Evolutionary conservation across 2,329 filamentous ascomycete species (phyloP).

Genomic region (Neurospora sp.): DNA sequence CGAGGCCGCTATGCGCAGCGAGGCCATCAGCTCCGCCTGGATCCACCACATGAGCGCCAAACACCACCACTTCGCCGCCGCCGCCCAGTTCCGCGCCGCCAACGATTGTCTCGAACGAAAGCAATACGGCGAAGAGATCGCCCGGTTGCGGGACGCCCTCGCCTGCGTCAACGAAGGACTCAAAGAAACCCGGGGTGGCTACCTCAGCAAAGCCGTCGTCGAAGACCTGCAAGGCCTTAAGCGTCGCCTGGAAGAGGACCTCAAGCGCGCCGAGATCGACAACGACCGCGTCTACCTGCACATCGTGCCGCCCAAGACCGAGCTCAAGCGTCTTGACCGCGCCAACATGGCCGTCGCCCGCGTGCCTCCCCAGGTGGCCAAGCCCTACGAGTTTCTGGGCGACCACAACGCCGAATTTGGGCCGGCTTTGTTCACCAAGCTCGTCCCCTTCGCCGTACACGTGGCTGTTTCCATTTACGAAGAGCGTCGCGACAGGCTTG

Average conservation of each 20-base stretch:
- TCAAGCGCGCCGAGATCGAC: slow-evolving; percentile 89
- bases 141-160: slow-evolving; percentile 72
- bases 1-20: slow-evolving; percentile 78
- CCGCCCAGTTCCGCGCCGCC: slow-evolving; percentile 85
- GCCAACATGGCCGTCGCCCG: slow-evolving; percentile 79
- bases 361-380: slow-evolving; percentile 70
- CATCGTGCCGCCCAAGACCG: slow-evolving; percentile 76
- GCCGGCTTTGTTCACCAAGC: slow-evolving; percentile 73
- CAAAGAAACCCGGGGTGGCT: slow-evolving; percentile 62
- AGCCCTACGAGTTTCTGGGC: slow-evolving; percentile 70
- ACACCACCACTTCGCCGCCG: slow-evolving; percentile 92
- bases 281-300: slow-evolving; percentile 92
- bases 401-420: slow-evolving; percentile 67
- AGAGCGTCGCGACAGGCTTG: slow-evolving; percentile 77
- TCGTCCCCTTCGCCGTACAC: slow-evolving; percentile 93
- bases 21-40: slow-evolving; percentile 87
- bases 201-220: slow-evolving; percentile 71
- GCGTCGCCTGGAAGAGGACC: slow-evolving; percentile 69
- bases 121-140: slow-evolving; percentile 92
- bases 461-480: slow-evolving; percentile 93
- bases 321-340: slow-evolving; percentile 74
- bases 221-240: slow-evolving; percentile 79
- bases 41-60: slow-evolving; percentile 97
- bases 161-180: slow-evolving; percentile 76
- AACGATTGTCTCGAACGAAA: slow-evolving; percentile 87